Percentiles rank a stretch among this genome's conserved stretches.
phyloP scores from a whole-genome alignment of 768 basidiomycete species.

The Leucocoprinus birnbaumii region DNA sequence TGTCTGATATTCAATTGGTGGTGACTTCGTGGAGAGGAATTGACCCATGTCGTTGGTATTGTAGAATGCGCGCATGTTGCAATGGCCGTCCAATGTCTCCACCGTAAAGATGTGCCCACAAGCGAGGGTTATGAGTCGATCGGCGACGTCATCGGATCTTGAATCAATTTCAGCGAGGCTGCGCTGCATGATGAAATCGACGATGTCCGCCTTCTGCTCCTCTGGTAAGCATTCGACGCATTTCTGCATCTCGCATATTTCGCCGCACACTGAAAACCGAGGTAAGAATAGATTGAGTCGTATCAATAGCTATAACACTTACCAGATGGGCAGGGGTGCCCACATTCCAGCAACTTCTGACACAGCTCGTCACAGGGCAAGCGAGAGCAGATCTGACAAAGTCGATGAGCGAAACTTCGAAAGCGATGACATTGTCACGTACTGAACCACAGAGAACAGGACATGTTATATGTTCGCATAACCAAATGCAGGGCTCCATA shows the following conservation, averaged over 20 bases:
- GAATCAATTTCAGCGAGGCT: conserved; percentile 46
- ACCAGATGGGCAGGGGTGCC: conserved; percentile 70
- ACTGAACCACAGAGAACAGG: conserved; percentile 70
- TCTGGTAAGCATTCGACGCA: conserved; percentile 49
- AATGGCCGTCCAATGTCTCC: conserved; percentile 66
- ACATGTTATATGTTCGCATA: conserved; percentile 52
- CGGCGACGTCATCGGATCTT: conserved; percentile 15
- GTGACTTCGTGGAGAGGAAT: conserved; percentile 35
- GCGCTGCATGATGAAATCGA: conserved; percentile 57
- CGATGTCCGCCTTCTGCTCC: conserved; percentile 37
- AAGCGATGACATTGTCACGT: conserved; percentile 26
- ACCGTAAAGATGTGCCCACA: conserved; percentile 70
- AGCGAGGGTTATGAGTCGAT: conserved; percentile 58
- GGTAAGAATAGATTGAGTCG: neutral
- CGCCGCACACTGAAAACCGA: conserved; percentile 56
- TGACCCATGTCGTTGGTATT: conserved; percentile 22
- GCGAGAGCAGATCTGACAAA: conserved; percentile 54
- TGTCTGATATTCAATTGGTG: conserved; percentile 21
- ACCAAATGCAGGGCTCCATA: conserved; percentile 59
- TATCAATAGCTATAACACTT: conserved; percentile 12
- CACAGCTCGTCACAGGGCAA: conserved; percentile 64
- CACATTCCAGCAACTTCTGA: conserved; percentile 44
- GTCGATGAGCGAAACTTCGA: neutral
- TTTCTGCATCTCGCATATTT: conserved; percentile 51
- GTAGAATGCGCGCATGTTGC: conserved; percentile 52